Evolutionary conservation across 2,329 filamentous ascomycete genomes (phyloP).

Genomic region (Fusarium albidum): DNA sequence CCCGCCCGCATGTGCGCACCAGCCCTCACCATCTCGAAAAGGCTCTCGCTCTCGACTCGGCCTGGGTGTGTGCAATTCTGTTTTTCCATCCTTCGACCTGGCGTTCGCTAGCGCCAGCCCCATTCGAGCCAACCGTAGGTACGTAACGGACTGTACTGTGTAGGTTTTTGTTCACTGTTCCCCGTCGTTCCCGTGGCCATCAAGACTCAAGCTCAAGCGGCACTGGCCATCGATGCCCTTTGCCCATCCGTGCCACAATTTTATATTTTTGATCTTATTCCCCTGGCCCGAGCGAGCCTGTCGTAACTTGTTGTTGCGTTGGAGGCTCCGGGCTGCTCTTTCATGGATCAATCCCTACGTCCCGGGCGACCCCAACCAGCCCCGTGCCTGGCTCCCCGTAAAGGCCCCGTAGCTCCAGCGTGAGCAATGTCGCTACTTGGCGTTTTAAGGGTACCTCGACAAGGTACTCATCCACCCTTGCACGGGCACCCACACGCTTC

Average conservation of each 20-base stretch:
- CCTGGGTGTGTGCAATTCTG: slow-evolving; percentile 25
- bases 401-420: slow-evolving; percentile 37
- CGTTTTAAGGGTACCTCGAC: slow-evolving; percentile 37
- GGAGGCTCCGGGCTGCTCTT: slow-evolving; percentile 9
- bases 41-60: slow-evolving; percentile 13
- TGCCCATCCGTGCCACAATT: slow-evolving; percentile 3
- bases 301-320: slow-evolving; percentile 2
- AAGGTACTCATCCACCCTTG: slow-evolving; percentile 33
- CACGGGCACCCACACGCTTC: slow-evolving; percentile 29
- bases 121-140: slow-evolving; percentile 32
- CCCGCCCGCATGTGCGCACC: slow-evolving; percentile 15
- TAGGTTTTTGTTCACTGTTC: neutral
- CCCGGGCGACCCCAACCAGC: slow-evolving; percentile 30
- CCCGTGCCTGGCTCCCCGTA: slow-evolving; percentile 36
- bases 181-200: neutral
- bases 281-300: no score
- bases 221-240: slow-evolving; percentile 9
- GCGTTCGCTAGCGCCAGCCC: slow-evolving; percentile 36
- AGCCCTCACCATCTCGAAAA: slow-evolving; percentile 13
- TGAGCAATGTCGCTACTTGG: slow-evolving; percentile 37
- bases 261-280: no score
- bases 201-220: neutral
- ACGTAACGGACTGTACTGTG: slow-evolving; percentile 6
- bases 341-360: slow-evolving; percentile 12
- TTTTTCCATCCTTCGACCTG: slow-evolving; percentile 38